Base-by-base conservation (phyloP, 208 protist species). In the Leishmania tropica region DNA sequence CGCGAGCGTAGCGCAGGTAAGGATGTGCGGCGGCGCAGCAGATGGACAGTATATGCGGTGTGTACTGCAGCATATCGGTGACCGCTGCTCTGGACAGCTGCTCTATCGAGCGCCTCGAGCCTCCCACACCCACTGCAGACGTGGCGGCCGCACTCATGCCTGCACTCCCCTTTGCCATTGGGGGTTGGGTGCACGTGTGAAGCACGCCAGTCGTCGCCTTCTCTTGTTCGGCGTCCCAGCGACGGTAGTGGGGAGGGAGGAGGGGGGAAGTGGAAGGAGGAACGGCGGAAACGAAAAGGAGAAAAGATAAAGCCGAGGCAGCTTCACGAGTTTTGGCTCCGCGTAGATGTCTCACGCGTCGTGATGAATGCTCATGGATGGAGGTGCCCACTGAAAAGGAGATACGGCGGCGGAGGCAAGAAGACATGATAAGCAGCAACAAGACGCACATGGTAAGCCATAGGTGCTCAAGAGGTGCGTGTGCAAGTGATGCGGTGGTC, bases 21-120 rank as follows among this genome's bases (percentile, higher is more conserved):
- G 81, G 81, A 47, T 80, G 65, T 11, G 81, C 76, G n/a, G 75
- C 75, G 58, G 81, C 81, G 58, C 68, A 76, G 68, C 68, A 77
- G 48, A 80, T 64, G 42, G 76, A 77, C 11, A 76, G 81, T 31
- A 84, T 80, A 35, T 81, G 81, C 17, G 81, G 81, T 1, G 76
- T 84, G 81, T 84, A 84, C 35, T 77, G 28, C 11, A 84, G 67
- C 17, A 84, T 74, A 28, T 80, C 24, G 17, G 65, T 73, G 7
- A 77, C 35, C 45, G 53, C 15, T 28, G 70, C 81, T 40, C 72
- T 76, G 48, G 72, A 76, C 5, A 76, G 51, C 48, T 53, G 47
- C 72, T 13, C n/a, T 17, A 31, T 8, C 10, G 17, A 76, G 1
- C 35, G 45, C 13, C 7, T 42, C n/a, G 45, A 74, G 68, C 37